Evolutionary conservation across 257 asterid genomes (phyloP).

Genomic region (Nicotiana benthamiana): DNA sequence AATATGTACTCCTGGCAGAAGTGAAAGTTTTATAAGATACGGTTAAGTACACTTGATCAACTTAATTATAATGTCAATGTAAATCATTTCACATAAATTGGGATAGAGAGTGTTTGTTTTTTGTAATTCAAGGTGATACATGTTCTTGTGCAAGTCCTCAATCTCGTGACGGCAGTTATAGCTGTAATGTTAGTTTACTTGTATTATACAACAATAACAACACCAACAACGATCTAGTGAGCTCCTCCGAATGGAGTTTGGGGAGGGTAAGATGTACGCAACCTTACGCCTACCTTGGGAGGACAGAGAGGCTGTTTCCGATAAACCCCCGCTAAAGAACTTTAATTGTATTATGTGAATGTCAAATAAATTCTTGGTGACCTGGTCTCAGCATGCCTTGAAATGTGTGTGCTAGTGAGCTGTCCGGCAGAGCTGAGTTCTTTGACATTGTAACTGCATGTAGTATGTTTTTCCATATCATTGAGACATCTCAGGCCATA

Average conservation of each 20-base stretch:
- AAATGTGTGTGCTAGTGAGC: background rate
- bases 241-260: too few relatives aligned
- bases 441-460: background rate
- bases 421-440: background rate
- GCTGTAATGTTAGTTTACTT: background rate
- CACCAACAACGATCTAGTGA: too few relatives aligned
- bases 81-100: background rate
- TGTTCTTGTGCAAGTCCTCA: background rate
- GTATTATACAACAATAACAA: background rate
- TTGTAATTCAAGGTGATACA: background rate
- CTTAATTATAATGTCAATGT: background rate
- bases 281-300: too few relatives aligned
- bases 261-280: too few relatives aligned
- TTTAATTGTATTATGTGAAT: background rate
- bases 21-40: background rate
- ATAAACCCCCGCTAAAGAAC: too few relatives aligned
- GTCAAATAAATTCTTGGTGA: background rate
- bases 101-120: background rate
- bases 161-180: background rate
- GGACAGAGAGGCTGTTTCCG: too few relatives aligned
- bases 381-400: background rate
- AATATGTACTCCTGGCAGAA: background rate
- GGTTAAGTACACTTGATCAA: background rate
- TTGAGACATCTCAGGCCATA: background rate
- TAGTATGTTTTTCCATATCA: background rate